Base-by-base conservation (phyloP, 2,329 filamentous ascomycete species). In the Colletotrichum melonis region DNA sequence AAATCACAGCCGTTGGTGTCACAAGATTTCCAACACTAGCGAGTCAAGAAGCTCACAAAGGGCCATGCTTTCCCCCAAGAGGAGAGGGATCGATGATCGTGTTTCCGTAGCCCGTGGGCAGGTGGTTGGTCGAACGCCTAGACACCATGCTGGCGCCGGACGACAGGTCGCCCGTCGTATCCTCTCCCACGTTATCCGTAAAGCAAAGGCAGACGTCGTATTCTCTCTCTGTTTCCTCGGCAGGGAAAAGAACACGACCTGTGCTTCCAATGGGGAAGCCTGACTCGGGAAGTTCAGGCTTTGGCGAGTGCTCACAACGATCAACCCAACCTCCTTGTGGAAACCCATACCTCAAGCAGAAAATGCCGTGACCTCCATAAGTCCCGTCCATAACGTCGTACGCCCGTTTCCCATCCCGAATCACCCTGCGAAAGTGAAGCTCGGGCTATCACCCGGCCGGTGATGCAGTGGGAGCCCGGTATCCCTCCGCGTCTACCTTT, bases 381-480 rank as follows among this genome's bases (percentile, higher is more conserved):
- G 14, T 42, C 32, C 54, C 67, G 26, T 49, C 19, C 54, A 30
- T 28, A 35, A 54, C 38, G 19, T 56, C 35, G 54, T 26, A 19
- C 42, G 28, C 19, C n/a, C 52, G 22, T 26, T 26, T 24, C 28
- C 14, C 35, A n/a, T 64, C 35, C n/a, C 38, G 42, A 52, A 28
- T 22, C 42, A n/a, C 42, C 42, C 42, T 19, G 19, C 42, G 42
- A 11, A 30, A 19, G n/a, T 35, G 57, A 22, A 68, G 66, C 57
- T 68, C 32, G 66, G 66, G 46, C 63, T 58, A 28, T 30, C 32
- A 35, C 63, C 30, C 35, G 52, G 22, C 54, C 24, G 42, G 42
- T 49, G 42, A 49, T n/a, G 16, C 28, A 24, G 55, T 22, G 32
- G 35, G 8, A 26, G 58, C 57, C 55, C 63, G 32, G 7, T 68